phyloP scores from a whole-genome alignment of 1,139 yeast species.

The Wickerhamiella infanticola region DNA sequence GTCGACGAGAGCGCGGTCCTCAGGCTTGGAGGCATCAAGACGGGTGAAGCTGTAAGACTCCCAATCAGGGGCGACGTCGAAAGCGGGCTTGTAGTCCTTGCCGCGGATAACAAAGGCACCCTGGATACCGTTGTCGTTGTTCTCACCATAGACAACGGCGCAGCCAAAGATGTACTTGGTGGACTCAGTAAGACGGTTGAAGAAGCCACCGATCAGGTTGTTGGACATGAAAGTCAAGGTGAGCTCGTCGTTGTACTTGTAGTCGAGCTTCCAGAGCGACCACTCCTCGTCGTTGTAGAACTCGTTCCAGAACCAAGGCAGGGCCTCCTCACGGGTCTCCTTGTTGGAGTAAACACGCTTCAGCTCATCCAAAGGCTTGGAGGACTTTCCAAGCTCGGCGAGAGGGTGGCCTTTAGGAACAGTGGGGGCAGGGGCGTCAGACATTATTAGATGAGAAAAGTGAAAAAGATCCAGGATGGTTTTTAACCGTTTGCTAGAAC shows the following conservation, averaged over 20 bases:
- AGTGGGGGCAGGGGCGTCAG: constrained; percentile 22
- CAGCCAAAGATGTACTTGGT: constrained; percentile 90
- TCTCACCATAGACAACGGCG: constrained; percentile 92
- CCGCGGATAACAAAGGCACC: constrained; percentile 96
- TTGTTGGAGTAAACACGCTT: constrained; percentile 95
- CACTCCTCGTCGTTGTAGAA: constrained; percentile 84
- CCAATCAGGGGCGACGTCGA: constrained; percentile 99
- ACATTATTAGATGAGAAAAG: not conserved
- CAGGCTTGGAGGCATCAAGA: constrained; percentile 52
- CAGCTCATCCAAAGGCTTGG: constrained; percentile 76
- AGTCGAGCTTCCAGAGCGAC: constrained; percentile 90
- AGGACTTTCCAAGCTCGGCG: constrained; percentile 59
- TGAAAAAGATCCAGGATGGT: not conserved
- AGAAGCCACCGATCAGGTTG: constrained; percentile 97
- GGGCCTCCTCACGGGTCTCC: constrained; percentile 86
- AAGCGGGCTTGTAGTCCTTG: constrained; percentile 78
- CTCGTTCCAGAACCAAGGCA: constrained; percentile 94
- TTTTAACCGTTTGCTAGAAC: too few species aligned
- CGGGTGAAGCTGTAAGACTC: constrained; percentile 62
- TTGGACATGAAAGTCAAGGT: constrained; percentile 96
- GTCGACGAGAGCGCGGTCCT: constrained; percentile 52
- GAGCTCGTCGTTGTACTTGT: constrained; percentile 96
- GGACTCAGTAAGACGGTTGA: constrained; percentile 85
- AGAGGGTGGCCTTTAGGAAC: constrained; percentile 80
- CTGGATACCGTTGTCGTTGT: constrained; percentile 94